Percentiles rank a stretch among this genome's conserved stretches.
These are phyloP conservation scores for Colletotrichum abscissum DNA, from an alignment of 2,329 filamentous ascomycete genomes.

Conservation along the genomic window DNA sequence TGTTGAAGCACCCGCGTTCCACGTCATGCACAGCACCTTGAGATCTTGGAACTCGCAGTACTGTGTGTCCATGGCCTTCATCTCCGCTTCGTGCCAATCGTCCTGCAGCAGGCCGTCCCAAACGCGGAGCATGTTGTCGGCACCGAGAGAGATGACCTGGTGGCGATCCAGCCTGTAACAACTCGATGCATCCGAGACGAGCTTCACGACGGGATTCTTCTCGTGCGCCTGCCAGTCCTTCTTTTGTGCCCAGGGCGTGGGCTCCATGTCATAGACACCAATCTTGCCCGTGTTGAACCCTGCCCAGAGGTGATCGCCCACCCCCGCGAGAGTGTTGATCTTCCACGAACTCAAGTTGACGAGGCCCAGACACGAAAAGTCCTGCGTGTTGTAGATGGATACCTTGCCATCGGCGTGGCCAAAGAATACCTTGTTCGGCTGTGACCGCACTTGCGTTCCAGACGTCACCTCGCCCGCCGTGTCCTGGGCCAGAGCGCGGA, in stretches of 20 bases:
- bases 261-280: constrained; percentile 87
- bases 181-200: constrained; percentile 83
- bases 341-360: constrained; percentile 94
- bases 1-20: constrained; percentile 98
- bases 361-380: constrained; percentile 82
- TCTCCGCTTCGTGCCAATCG: constrained; percentile 91
- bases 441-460: constrained; percentile 78
- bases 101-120: constrained; percentile 96
- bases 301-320: constrained; percentile 88
- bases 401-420: constrained; percentile 95
- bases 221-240: constrained; percentile 97
- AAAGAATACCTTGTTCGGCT: constrained; percentile 85
- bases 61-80: constrained; percentile 84
- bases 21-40: constrained; percentile 85
- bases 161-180: constrained; percentile 86
- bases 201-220: constrained; percentile 77
- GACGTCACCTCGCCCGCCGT: constrained; percentile 89
- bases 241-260: constrained; percentile 86
- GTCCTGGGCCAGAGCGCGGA: constrained; percentile 76
- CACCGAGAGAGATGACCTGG: constrained; percentile 88
- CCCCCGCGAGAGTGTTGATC: constrained; percentile 86
- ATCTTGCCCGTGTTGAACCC: constrained; percentile 95
- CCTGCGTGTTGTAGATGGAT: constrained; percentile 85
- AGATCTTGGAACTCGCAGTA: constrained; percentile 90
- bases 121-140: constrained; percentile 83